Percentiles rank a stretch among this genome's conserved stretches.
These are phyloP conservation scores for Chrysoporthe austroafricana DNA, from an alignment of 2,329 filamentous ascomycete genomes.

Conservation along the genomic window DNA sequence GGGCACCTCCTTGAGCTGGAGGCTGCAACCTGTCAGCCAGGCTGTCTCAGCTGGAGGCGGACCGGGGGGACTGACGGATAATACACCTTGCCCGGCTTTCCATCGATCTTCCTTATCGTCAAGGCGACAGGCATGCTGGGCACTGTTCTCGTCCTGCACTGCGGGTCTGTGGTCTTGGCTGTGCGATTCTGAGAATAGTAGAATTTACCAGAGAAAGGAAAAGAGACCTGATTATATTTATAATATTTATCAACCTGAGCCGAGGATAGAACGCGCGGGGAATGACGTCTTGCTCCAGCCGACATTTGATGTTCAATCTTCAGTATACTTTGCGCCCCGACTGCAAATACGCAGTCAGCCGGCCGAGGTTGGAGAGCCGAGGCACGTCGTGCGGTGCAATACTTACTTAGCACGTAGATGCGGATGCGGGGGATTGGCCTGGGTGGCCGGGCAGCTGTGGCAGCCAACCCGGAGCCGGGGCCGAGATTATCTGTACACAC, in stretches of 20 bases:
- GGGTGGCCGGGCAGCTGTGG: too few species aligned
- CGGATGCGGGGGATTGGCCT: too few species aligned
- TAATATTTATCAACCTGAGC: not conserved
- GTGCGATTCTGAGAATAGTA: too few species aligned
- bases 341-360: too few species aligned
- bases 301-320: not conserved
- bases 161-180: too few species aligned
- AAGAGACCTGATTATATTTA: not conserved
- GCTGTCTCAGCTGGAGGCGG: not conserved
- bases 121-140: constrained; percentile 58
- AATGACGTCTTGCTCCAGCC: not conserved
- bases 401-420: too few species aligned
- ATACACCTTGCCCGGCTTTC: constrained; percentile 87
- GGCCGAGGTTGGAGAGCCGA: not conserved
- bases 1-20: constrained; percentile 64
- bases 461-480: not conserved
- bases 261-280: not conserved
- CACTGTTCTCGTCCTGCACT: not conserved
- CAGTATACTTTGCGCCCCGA: not conserved
- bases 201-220: not conserved
- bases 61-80: constrained; percentile 61
- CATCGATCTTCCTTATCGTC: constrained; percentile 70
- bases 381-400: too few species aligned
- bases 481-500: not conserved
- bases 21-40: constrained; percentile 41